A percentile compares a stretch with the other conserved stretches of the same genome.
These are phyloP conservation scores for Ceratocystis cubensis DNA, from an alignment of 2,329 filamentous ascomycete species.

Conservation along the genomic window DNA sequence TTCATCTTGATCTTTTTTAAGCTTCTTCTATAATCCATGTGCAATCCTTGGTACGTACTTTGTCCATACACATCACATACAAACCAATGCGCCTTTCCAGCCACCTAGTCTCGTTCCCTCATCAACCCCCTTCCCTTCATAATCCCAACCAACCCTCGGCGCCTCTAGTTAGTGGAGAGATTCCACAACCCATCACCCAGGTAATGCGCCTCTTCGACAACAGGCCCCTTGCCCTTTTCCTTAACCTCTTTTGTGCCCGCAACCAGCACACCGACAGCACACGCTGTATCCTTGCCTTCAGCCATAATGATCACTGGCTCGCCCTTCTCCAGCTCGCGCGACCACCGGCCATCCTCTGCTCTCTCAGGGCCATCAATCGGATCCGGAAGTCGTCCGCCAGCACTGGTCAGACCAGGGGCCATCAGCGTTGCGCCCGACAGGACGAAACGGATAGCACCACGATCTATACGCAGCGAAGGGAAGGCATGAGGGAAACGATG, in stretches of 20 bases:
- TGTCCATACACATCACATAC: not conserved
- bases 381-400: conserved; percentile 66
- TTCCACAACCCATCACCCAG: conserved; percentile 90
- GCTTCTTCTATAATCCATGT: not conserved
- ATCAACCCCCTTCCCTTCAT: not conserved
- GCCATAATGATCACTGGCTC: conserved; percentile 79
- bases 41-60: not conserved
- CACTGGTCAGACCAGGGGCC: conserved; percentile 81
- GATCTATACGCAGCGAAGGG: conserved; percentile 76
- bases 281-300: conserved; percentile 87
- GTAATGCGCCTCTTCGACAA: conserved; percentile 87
- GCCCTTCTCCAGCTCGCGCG: conserved; percentile 60
- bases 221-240: conserved; percentile 84
- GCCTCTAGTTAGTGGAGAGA: conserved; percentile 38
- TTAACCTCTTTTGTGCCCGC: conserved; percentile 85
- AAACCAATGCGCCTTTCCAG: not conserved
- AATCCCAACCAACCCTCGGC: not conserved
- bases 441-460: conserved; percentile 93
- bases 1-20: not conserved
- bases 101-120: not conserved
- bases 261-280: conserved; percentile 73
- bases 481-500: conserved; percentile 82
- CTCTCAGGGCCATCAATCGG: conserved; percentile 32
- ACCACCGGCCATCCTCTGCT: conserved; percentile 44
- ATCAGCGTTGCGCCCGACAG: conserved; percentile 87